Conservation (phyloP, 306 rosid genomes). For the Abrus precatorius region DNA sequence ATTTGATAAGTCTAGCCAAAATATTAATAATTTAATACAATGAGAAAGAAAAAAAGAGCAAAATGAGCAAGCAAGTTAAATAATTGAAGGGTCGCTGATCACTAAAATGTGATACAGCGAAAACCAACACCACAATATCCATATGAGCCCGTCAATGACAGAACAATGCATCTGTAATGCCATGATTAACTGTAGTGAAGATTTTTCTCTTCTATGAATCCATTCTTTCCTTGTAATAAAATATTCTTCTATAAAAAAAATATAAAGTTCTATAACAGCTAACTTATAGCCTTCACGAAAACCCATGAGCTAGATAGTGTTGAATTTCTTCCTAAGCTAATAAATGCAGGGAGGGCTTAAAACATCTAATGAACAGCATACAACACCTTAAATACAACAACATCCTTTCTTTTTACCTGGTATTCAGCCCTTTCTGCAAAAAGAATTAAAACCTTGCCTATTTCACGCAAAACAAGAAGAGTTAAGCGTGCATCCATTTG, state of each 20-base stretch:
- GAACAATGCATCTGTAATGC: neutral
- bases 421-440: conserved; percentile 90
- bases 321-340: conserved; percentile 31
- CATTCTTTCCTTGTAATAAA: conserved; percentile 8
- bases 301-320: conserved; percentile 23
- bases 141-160: conserved; percentile 22
- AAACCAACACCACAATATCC: conserved; percentile 17
- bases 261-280: neutral
- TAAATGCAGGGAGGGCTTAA: conserved; percentile 29
- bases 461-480: conserved; percentile 95
- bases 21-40: conserved; percentile 1
- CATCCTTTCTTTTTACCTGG: conserved; percentile 61
- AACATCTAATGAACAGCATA: conserved; percentile 4
- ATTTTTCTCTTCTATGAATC: conserved; percentile 10
- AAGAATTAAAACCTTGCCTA: conserved; percentile 90
- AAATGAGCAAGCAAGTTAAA: neutral
- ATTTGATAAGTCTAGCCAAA: conserved; percentile 17
- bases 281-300: conserved; percentile 19
- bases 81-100: conserved; percentile 16
- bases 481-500: conserved; percentile 94
- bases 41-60: neutral
- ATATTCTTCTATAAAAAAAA: neutral
- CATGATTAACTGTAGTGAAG: conserved; percentile 30
- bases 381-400: conserved; percentile 34
- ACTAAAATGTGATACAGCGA: conserved; percentile 20